Conservation (phyloP, 164 flowering plant genomes). For the Tetrastigma voinierianum region DNA sequence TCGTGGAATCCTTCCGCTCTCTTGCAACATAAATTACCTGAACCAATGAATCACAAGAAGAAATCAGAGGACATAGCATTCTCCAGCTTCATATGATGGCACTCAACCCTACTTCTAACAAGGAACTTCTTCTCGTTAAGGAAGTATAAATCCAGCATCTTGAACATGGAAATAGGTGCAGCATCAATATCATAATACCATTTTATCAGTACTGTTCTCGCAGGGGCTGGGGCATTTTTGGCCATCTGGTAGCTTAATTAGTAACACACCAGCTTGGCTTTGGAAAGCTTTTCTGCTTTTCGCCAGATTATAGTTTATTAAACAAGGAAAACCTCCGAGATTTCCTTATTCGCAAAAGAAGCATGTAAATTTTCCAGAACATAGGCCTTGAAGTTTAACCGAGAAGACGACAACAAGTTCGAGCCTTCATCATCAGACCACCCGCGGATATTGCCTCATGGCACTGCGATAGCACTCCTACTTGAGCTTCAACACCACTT, state of each 20-base stretch:
- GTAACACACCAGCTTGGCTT: conserved; percentile 20
- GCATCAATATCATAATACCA: conserved; percentile 9
- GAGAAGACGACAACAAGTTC: conserved; percentile 25
- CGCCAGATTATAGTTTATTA: conserved; percentile 5
- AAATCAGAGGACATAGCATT: conserved; percentile 16
- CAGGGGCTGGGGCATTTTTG: conserved; percentile 15
- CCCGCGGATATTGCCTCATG: conserved; percentile 29
- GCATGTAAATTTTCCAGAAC: conserved; percentile 27
- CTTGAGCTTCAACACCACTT: conserved; percentile 22
- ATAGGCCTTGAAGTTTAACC: conserved; percentile 27
- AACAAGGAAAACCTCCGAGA: conserved; percentile 22
- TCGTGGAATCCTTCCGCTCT: conserved; percentile 27
- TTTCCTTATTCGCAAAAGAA: conserved; percentile 21
- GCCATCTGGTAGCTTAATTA: conserved; percentile 22
- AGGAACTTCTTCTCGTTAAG: conserved; percentile 17
- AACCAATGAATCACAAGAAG: conserved; percentile 12
- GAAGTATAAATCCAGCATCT: conserved; percentile 5
- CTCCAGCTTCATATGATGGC: conserved; percentile 18
- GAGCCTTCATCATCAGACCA: conserved; percentile 34
- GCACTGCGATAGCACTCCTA: conserved; percentile 31
- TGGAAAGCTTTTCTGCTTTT: conserved; percentile 17
- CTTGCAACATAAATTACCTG: conserved; percentile 27
- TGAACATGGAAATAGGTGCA: conserved; percentile 8
- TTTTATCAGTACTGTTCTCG: not conserved
- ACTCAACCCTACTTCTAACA: conserved; percentile 26